Conservation (phyloP, 2,329 filamentous ascomycete genomes). For the Colletotrichum cuscutae region DNA sequence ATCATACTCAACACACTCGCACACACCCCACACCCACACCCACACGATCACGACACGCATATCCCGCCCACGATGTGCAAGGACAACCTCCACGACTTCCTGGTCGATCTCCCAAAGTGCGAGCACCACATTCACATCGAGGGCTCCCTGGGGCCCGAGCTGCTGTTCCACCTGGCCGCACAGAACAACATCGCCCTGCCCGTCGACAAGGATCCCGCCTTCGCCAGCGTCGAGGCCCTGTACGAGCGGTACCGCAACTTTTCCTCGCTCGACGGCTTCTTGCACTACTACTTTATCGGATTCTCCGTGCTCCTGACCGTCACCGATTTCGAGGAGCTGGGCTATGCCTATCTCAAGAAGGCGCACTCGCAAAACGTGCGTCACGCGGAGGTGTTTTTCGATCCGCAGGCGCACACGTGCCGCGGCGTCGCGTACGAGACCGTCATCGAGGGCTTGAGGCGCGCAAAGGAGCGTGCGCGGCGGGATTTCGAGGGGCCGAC, state of each 20-base stretch:
- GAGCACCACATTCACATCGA: slow-evolving; percentile 87
- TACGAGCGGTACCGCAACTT: slow-evolving; percentile 73
- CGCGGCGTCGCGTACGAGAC: slow-evolving; percentile 72
- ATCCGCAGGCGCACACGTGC: slow-evolving; percentile 78
- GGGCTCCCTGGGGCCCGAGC: slow-evolving; percentile 75
- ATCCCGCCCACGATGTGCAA: slow-evolving; percentile 61
- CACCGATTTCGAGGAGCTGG: slow-evolving; percentile 78
- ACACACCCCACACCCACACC: neutral
- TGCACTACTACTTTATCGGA: slow-evolving; percentile 82
- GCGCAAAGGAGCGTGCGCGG: slow-evolving; percentile 69
- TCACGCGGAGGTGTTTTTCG: slow-evolving; percentile 84
- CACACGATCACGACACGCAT: neutral
- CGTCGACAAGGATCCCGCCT: slow-evolving; percentile 65
- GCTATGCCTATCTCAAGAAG: slow-evolving; percentile 75
- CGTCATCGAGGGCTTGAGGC: slow-evolving; percentile 71
- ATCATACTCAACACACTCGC: neutral
- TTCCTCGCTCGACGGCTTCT: slow-evolving; percentile 79
- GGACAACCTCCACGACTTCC: slow-evolving; percentile 63
- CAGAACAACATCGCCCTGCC: slow-evolving; percentile 74
- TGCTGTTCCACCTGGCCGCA: slow-evolving; percentile 76
- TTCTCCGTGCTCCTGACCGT: slow-evolving; percentile 74
- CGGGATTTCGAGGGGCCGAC: slow-evolving; percentile 69
- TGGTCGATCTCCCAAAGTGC: slow-evolving; percentile 77
- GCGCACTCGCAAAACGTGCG: slow-evolving; percentile 73
- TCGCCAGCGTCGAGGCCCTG: slow-evolving; percentile 68